Evolutionary conservation across 2,329 filamentous ascomycete species (phyloP).

Genomic region (Emergomyces pasteurianus): DNA sequence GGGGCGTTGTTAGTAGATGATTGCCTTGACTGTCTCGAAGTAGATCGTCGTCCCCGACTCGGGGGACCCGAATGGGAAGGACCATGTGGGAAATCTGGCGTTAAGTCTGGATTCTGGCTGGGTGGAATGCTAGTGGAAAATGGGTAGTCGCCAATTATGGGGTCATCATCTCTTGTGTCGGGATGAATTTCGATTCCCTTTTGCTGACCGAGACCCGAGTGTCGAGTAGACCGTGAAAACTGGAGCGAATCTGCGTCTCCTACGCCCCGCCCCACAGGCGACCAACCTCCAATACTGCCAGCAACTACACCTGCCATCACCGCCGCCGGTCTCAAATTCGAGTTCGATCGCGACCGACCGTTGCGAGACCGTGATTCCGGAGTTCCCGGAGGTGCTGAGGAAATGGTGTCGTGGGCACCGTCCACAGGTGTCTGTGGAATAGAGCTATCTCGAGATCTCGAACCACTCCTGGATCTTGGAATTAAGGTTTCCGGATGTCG

Average conservation of each 20-base stretch:
- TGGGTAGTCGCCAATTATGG: conserved; percentile 27
- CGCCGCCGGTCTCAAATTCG: conserved; percentile 45
- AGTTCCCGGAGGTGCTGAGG: conserved; percentile 31
- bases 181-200: conserved; percentile 38
- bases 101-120: conserved; percentile 35
- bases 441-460: conserved; percentile 31
- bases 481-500: conserved; percentile 42
- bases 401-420: conserved; percentile 17
- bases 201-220: conserved; percentile 29
- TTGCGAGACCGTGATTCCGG: conserved; percentile 42
- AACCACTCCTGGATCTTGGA: conserved; percentile 32
- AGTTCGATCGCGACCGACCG: conserved; percentile 47
- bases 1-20: not conserved
- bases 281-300: conserved; percentile 55
- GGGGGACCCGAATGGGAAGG: conserved; percentile 24
- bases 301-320: conserved; percentile 56
- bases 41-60: conserved; percentile 24
- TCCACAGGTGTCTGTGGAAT: conserved; percentile 43
- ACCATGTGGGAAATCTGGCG: conserved; percentile 33
- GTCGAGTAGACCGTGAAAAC: conserved; percentile 25
- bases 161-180: conserved; percentile 33
- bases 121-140: conserved; percentile 28
- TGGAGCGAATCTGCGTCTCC: conserved; percentile 27
- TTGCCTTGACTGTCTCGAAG: conserved; percentile 22
- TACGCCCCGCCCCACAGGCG: conserved; percentile 41